phyloP scores from a whole-genome alignment of 441 rosid genomes.

The Cnidoscolus chayamansa region DNA sequence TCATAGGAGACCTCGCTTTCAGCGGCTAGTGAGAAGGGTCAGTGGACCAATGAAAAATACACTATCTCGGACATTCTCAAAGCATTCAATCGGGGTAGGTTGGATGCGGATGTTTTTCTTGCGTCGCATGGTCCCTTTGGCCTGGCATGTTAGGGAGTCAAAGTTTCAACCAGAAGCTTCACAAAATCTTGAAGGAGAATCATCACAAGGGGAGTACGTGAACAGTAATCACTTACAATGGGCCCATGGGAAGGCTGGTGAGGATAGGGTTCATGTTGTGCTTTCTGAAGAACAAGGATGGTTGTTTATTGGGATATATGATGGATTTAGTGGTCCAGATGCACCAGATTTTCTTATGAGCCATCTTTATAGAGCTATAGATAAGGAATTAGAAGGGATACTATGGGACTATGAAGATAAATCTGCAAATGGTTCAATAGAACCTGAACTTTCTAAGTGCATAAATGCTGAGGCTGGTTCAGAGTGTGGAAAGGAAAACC shows the following conservation, averaged over 20 bases:
- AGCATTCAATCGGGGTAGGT: conserved; percentile 57
- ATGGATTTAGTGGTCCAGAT: conserved; percentile 97
- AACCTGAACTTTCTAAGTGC: conserved; percentile 31
- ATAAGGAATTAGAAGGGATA: conserved; percentile 87
- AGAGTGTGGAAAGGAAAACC: conserved; percentile 31
- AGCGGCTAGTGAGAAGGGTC: conserved; percentile 71
- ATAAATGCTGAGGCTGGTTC: conserved; percentile 27
- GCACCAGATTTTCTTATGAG: conserved; percentile 94
- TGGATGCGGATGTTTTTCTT: conserved; percentile 82
- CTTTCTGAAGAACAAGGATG: conserved; percentile 97
- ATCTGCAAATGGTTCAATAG: conserved; percentile 37
- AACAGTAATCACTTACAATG: conserved; percentile 77
- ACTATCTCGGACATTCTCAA: conserved; percentile 76
- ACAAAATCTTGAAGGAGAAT: conserved; percentile 50
- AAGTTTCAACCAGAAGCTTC: conserved; percentile 59
- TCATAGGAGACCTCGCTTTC: conserved; percentile 59
- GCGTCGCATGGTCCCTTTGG: conserved; percentile 62
- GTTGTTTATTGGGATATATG: conserved; percentile 90
- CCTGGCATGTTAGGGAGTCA: conserved; percentile 71
- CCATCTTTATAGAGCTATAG: conserved; percentile 79
- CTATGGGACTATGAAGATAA: conserved; percentile 80
- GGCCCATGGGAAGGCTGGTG: conserved; percentile 99
- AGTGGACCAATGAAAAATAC: conserved; percentile 87
- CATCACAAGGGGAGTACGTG: conserved; percentile 52
- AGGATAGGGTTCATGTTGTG: conserved; percentile 93